Evolutionary conservation across 169 alveolate genomes (phyloP).

Genomic region (Plasmodium knowlesi): DNA sequence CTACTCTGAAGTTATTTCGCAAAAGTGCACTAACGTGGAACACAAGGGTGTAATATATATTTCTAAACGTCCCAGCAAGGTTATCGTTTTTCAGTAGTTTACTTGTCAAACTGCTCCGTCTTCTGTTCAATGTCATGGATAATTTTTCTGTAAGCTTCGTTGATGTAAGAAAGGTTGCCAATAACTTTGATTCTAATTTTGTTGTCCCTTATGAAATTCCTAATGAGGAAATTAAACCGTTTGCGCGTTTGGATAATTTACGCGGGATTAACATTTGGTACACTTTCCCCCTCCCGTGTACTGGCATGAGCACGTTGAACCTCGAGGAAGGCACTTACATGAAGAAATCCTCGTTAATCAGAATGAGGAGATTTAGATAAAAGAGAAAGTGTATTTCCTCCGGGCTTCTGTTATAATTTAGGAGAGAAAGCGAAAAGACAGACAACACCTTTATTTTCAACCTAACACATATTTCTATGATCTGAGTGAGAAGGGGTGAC

Average conservation of each 20-base stretch:
- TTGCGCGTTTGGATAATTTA: not conserved
- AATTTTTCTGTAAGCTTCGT: conserved; percentile 72
- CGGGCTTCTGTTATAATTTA: conserved; percentile 85
- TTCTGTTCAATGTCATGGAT: conserved; percentile 75
- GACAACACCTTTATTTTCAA: conserved; percentile 86
- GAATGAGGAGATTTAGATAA: conserved; percentile 62
- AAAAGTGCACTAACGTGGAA: not conserved
- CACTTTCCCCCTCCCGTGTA: not conserved
- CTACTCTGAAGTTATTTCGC: conserved; percentile 1
- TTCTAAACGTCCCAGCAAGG: not conserved
- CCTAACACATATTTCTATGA: conserved; percentile 80
- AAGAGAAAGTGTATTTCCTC: conserved; percentile 79
- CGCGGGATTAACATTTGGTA: not conserved
- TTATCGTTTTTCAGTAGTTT: not conserved
- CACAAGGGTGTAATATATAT: not conserved
- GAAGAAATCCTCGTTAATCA: conserved; percentile 61
- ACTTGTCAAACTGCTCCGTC: conserved; percentile 77
- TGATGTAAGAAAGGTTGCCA: conserved; percentile 81
- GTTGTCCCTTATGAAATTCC: conserved; percentile 75
- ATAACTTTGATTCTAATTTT: conserved; percentile 75
- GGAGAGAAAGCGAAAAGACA: conserved; percentile 89
- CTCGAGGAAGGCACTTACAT: conserved; percentile 22
- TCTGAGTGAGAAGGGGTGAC: conserved; percentile 58
- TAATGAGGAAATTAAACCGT: not conserved
- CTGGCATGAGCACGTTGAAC: not conserved